Evolutionary conservation across 495 filamentous ascomycete genomes (phyloP).

Genomic region (Terfezia claveryi): DNA sequence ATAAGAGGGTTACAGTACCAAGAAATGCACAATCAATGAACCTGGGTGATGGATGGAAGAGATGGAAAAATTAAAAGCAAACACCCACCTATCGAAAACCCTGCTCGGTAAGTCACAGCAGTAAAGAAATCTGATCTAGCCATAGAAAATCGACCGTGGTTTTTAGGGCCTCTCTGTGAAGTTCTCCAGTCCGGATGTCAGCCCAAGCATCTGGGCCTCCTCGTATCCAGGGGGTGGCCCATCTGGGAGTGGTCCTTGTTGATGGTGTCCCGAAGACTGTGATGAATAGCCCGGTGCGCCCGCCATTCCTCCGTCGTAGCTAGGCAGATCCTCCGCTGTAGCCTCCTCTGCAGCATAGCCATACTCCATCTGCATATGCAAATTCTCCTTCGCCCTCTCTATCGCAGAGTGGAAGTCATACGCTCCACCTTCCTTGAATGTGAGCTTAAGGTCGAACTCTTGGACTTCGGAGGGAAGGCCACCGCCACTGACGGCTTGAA

Average conservation of each 20-base stretch:
- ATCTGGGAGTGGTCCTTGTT: constrained; percentile 28
- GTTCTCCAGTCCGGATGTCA: not conserved
- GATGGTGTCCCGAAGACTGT: constrained; percentile 3
- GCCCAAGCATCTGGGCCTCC: constrained; percentile 45
- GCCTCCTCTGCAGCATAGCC: constrained; percentile 28
- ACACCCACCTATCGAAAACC: too few species aligned
- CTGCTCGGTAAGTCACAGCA: too few species aligned
- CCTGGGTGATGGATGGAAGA: too few species aligned
- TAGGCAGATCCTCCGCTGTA: constrained; percentile 35
- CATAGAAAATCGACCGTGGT: too few species aligned
- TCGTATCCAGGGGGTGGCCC: constrained; percentile 89
- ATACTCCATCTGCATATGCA: constrained; percentile 57
- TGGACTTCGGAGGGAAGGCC: constrained; percentile 56
- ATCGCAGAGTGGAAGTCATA: constrained; percentile 75
- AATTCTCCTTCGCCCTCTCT: constrained; percentile 62
- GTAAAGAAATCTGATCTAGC: too few species aligned
- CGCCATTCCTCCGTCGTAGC: constrained; percentile 36
- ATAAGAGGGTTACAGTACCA: too few species aligned
- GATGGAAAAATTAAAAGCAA: too few species aligned
- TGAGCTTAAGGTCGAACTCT: constrained; percentile 55
- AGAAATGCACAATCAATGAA: too few species aligned
- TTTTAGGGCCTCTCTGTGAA: too few species aligned
- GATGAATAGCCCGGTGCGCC: constrained; percentile 18
- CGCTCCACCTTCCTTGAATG: constrained; percentile 85
- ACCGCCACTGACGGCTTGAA: constrained; percentile 65